Percentiles rank a stretch among this genome's conserved stretches.
phyloP scores from a whole-genome alignment of 495 filamentous ascomycete genomes.

The Aspergillus indologenus region DNA sequence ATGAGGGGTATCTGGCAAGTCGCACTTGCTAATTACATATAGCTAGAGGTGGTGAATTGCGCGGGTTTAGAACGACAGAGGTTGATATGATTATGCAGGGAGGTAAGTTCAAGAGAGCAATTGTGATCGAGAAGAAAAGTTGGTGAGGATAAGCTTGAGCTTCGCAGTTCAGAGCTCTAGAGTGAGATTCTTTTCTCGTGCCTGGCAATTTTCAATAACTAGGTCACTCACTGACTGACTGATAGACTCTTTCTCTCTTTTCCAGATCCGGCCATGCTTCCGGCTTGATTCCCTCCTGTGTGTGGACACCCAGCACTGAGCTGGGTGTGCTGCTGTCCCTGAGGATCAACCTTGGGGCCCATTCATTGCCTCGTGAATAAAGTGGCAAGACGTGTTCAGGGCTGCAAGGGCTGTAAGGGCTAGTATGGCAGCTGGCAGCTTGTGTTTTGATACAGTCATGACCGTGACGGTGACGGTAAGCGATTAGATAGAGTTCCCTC shows the following conservation, averaged over 20 bases:
- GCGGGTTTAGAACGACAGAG: too few relatives aligned
- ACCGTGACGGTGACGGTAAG: not conserved
- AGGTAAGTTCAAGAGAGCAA: not conserved
- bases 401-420: not conserved
- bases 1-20: not conserved
- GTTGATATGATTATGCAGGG: not conserved
- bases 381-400: not conserved
- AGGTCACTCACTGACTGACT: not conserved
- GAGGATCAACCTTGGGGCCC: too few relatives aligned
- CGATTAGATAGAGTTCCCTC: not conserved
- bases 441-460: not conserved
- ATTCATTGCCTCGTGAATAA: not conserved
- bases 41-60: not conserved
- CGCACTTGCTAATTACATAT: not conserved
- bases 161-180: not conserved
- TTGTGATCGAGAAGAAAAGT: not conserved
- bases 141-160: not conserved
- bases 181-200: not conserved
- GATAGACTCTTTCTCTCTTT: not conserved
- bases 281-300: not conserved
- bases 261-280: not conserved
- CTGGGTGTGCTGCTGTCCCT: not conserved
- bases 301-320: not conserved
- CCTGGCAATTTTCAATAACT: not conserved
- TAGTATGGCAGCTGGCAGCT: not conserved